These are phyloP conservation scores for Brassica napus DNA, from an alignment of 345 rosid species.

Conservation along the genomic window DNA sequence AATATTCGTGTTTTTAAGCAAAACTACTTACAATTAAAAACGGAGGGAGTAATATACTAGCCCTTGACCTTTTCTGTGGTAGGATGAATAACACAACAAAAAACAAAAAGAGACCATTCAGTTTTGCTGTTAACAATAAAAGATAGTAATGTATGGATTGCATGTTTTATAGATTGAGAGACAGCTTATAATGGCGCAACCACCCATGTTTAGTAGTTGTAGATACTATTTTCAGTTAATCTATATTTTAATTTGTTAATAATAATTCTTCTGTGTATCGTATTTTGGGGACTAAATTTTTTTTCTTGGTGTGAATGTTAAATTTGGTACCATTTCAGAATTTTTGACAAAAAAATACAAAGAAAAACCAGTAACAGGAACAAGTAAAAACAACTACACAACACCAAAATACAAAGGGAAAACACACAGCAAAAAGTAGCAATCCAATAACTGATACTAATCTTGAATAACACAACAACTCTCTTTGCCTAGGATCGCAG, in stretches of 20 bases:
- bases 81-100: constrained; percentile 31
- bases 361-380: too few relatives aligned
- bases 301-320: too few relatives aligned
- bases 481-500: too few relatives aligned
- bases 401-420: too few relatives aligned
- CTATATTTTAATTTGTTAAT: not conserved
- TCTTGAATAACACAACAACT: too few relatives aligned
- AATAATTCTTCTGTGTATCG: not conserved
- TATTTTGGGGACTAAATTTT: not conserved
- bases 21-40: too few relatives aligned
- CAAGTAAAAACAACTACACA: too few relatives aligned
- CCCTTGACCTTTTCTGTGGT: constrained; percentile 28
- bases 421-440: too few relatives aligned
- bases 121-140: not conserved
- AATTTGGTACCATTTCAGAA: too few relatives aligned
- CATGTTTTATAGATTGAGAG: not conserved
- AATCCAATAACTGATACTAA: too few relatives aligned
- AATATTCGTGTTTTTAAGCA: too few relatives aligned
- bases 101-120: not conserved
- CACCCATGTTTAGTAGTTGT: not conserved
- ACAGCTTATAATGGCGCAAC: not conserved
- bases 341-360: too few relatives aligned
- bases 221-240: not conserved
- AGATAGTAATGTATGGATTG: not conserved
- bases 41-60: constrained; percentile 4